These are phyloP conservation scores for Ganoderma lingzhi DNA, from an alignment of 1,284 basidiomycete species.

Conservation along the genomic window DNA sequence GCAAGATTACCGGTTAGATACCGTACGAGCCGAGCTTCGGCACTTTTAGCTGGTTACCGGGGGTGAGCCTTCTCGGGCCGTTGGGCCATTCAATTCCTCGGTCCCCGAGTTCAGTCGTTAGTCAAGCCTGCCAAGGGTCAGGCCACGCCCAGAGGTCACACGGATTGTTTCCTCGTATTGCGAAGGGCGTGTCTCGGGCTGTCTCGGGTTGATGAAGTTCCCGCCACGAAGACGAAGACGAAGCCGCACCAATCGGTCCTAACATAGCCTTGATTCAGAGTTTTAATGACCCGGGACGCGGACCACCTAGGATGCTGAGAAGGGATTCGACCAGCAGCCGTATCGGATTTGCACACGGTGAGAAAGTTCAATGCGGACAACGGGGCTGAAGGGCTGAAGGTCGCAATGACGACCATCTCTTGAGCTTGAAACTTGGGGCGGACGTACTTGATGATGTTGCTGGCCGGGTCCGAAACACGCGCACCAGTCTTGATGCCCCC, in stretches of 20 bases:
- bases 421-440: neutral
- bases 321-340: neutral
- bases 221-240: neutral
- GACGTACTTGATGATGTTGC: neutral
- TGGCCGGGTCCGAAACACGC: neutral
- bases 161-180: neutral
- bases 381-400: no score
- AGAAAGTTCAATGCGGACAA: neutral
- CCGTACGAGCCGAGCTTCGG: neutral
- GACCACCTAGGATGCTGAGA: neutral
- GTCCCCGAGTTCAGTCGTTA: neutral
- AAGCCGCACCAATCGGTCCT: neutral
- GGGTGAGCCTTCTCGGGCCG: neutral
- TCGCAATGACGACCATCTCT: no score
- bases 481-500: neutral
- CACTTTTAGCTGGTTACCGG: slow-evolving; percentile 2
- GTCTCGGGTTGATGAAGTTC: neutral
- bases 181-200: neutral
- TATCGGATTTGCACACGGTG: neutral
- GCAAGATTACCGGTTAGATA: slow-evolving; percentile 2
- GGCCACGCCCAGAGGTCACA: neutral
- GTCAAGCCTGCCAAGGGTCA: neutral
- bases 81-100: neutral
- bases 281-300: neutral
- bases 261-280: neutral